Evolutionary conservation across 1,284 basidiomycete species (phyloP).

Genomic region (Trametes sp.): DNA sequence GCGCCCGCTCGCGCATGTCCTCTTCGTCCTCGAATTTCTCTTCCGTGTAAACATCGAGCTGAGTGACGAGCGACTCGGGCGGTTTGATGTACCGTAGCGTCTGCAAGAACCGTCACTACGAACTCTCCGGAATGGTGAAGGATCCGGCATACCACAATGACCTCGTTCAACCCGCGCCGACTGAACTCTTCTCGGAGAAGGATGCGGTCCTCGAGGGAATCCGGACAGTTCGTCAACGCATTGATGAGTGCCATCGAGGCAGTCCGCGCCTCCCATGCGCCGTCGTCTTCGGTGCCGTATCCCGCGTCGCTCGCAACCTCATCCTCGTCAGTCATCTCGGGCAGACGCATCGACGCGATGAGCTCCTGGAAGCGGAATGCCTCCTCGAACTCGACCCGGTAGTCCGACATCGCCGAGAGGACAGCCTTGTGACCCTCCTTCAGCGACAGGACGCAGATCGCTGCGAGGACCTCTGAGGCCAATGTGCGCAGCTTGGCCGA

Average conservation of each 20-base stretch:
- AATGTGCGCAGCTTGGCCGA: slow-evolving; percentile 78
- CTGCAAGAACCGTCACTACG: slow-evolving; percentile 45
- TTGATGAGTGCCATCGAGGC: slow-evolving; percentile 84
- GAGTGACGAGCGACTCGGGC: slow-evolving; percentile 75
- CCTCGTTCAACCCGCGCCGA: slow-evolving; percentile 83
- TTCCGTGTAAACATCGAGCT: slow-evolving; percentile 84
- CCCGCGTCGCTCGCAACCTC: slow-evolving; percentile 45
- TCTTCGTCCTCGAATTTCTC: slow-evolving; percentile 91
- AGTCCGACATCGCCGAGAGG: slow-evolving; percentile 82
- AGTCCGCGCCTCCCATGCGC: slow-evolving; percentile 83
- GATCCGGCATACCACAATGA: slow-evolving; percentile 71
- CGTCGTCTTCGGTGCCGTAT: slow-evolving; percentile 62
- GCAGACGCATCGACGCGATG: slow-evolving; percentile 68
- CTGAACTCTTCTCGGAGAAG: slow-evolving; percentile 83
- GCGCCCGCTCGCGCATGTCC: slow-evolving; percentile 74
- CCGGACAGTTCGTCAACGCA: slow-evolving; percentile 80
- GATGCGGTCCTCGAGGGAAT: slow-evolving; percentile 81
- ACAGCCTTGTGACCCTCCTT: slow-evolving; percentile 79
- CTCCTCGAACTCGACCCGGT: slow-evolving; percentile 75
- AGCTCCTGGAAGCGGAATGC: slow-evolving; percentile 83
- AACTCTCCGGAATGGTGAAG: background rate
- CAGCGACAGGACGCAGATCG: slow-evolving; percentile 79
- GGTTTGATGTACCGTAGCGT: slow-evolving; percentile 78
- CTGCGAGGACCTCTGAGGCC: slow-evolving; percentile 82
- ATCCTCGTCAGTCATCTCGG: slow-evolving; percentile 50